These are phyloP conservation scores for Sclerotinia subarctica DNA, from an alignment of 2,329 filamentous ascomycete genomes.

Conservation along the genomic window DNA sequence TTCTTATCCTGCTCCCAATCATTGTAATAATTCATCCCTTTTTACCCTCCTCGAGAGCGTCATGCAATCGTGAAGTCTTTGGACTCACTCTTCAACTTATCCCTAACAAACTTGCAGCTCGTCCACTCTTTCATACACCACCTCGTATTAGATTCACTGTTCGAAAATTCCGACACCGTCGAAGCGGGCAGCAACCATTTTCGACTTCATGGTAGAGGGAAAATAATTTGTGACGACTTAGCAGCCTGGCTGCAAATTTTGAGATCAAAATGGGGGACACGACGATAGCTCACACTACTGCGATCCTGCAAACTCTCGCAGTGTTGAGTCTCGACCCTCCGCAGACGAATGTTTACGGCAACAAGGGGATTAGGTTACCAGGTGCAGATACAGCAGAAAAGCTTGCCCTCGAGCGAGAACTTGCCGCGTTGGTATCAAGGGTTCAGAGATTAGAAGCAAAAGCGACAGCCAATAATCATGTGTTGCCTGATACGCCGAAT, in stretches of 20 bases:
- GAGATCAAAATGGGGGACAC: slow-evolving; percentile 43
- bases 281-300: slow-evolving; percentile 52
- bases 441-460: slow-evolving; percentile 81
- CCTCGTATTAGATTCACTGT: slow-evolving; percentile 11
- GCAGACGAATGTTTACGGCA: slow-evolving; percentile 25
- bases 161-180: slow-evolving; percentile 15
- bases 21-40: background rate
- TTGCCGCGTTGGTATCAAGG: slow-evolving; percentile 72
- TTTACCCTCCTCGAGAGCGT: background rate
- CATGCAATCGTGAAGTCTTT: slow-evolving; percentile 16
- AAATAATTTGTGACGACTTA: slow-evolving; percentile 16
- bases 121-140: slow-evolving; percentile 5
- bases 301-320: slow-evolving; percentile 53
- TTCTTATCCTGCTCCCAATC: background rate
- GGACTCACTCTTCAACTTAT: slow-evolving; percentile 10
- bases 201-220: slow-evolving; percentile 29
- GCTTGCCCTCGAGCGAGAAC: slow-evolving; percentile 74
- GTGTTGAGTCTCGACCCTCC: slow-evolving; percentile 30
- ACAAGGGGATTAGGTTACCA: slow-evolving; percentile 60
- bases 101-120: slow-evolving; percentile 20
- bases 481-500: slow-evolving; percentile 77
- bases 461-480: slow-evolving; percentile 57
- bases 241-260: slow-evolving; percentile 32
- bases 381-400: slow-evolving; percentile 75
- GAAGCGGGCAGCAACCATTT: background rate